These are phyloP conservation scores for Sporothrix brasiliensis DNA, from an alignment of 2,329 filamentous ascomycete genomes.

Conservation along the genomic window DNA sequence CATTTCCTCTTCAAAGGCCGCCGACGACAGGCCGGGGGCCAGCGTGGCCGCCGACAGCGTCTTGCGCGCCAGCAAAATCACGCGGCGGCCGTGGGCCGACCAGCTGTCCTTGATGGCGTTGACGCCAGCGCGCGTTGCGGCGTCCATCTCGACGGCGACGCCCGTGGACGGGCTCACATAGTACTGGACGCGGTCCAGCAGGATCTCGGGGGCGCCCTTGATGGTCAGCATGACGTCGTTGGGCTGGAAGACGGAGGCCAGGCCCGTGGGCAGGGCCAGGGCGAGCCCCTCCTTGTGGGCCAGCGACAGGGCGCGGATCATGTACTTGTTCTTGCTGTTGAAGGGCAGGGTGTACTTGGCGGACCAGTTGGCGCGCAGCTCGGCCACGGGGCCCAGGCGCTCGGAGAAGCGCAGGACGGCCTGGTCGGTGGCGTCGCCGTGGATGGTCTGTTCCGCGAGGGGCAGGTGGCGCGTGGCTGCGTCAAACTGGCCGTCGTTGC, in stretches of 20 bases:
- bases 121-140: conserved; percentile 50
- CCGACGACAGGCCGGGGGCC: conserved; percentile 48
- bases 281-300: conserved; percentile 42
- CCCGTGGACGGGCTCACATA: conserved; percentile 59
- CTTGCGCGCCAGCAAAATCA: conserved; percentile 68
- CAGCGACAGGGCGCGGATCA: conserved; percentile 65
- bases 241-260: conserved; percentile 44
- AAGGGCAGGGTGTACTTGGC: conserved; percentile 71
- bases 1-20: conserved; percentile 61
- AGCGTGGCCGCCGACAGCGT: conserved; percentile 50
- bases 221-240: conserved; percentile 64
- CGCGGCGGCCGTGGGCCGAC: conserved; percentile 69
- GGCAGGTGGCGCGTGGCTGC: conserved; percentile 62
- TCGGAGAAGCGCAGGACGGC: conserved; percentile 74
- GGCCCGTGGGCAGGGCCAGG: conserved; percentile 46
- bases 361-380: conserved; percentile 65
- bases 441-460: conserved; percentile 63
- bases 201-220: conserved; percentile 76
- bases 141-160: conserved; percentile 54
- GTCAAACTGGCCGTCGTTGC: conserved; percentile 77
- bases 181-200: conserved; percentile 64
- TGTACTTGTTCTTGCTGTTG: conserved; percentile 84
- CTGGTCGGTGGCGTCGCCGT: conserved; percentile 76
- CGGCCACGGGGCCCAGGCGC: conserved; percentile 60
- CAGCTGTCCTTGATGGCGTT: conserved; percentile 67